Conservation (phyloP, 1,284 basidiomycete species). For the Schizophyllum amplum region DNA sequence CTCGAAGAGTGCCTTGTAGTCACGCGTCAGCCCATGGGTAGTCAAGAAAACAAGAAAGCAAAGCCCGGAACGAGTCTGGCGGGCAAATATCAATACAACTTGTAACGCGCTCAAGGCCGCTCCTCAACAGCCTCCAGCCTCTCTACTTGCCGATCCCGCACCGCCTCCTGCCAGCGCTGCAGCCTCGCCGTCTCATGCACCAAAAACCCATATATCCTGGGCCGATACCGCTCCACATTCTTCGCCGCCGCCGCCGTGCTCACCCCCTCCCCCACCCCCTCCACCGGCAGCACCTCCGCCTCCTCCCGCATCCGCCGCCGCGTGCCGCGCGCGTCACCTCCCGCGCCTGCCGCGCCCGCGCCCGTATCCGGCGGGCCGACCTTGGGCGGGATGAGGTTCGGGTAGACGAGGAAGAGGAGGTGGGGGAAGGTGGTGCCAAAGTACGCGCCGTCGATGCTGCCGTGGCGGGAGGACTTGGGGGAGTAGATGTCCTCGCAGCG, state of each 20-base stretch:
- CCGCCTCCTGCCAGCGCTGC: conserved; percentile 88
- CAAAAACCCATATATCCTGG: conserved; percentile 92
- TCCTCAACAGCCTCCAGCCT: conserved; percentile 40
- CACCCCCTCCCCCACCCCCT: conserved; percentile 41
- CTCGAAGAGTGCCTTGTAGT: too few relatives aligned
- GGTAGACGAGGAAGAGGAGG: conserved; percentile 92
- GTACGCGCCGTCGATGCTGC: conserved; percentile 93
- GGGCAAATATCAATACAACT: too few relatives aligned
- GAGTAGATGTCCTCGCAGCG: conserved; percentile 96
- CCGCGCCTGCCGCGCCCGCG: conserved; percentile 37
- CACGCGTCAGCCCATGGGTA: too few relatives aligned
- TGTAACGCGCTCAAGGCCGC: neutral
- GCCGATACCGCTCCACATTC: conserved; percentile 85
- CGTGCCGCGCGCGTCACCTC: conserved; percentile 37
- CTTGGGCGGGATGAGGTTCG: conserved; percentile 83
- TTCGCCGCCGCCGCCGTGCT: conserved; percentile 75
- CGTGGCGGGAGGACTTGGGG: conserved; percentile 90
- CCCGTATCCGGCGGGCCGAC: conserved; percentile 42
- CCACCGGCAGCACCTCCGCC: conserved; percentile 15
- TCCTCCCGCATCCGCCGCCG: neutral
- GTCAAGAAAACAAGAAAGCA: too few relatives aligned
- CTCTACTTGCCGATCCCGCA: conserved; percentile 60
- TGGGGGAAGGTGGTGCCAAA: conserved; percentile 97
- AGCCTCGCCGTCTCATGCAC: conserved; percentile 89
- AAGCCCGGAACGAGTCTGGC: too few relatives aligned